These are phyloP conservation scores for Apium graveolens DNA, from an alignment of 129 eudicot genomes.

Conservation along the genomic window DNA sequence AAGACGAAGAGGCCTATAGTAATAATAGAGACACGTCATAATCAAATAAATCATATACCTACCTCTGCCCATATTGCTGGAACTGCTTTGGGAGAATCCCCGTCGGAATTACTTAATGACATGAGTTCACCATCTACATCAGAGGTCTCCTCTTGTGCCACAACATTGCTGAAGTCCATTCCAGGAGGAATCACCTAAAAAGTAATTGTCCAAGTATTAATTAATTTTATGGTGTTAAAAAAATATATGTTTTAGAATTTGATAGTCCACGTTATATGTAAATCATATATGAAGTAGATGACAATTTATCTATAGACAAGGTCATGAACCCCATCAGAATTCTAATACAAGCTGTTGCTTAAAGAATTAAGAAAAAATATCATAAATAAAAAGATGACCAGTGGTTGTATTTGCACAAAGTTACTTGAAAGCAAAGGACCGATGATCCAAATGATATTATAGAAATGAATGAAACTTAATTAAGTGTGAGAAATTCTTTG, in stretches of 20 bases:
- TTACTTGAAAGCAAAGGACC: background rate
- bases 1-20: constrained; percentile 1
- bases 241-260: background rate
- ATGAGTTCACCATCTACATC: constrained; percentile 57
- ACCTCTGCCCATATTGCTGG: constrained; percentile 87
- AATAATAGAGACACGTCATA: background rate
- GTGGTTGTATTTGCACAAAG: background rate
- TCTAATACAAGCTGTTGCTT: background rate
- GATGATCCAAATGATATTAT: background rate
- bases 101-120: constrained; percentile 43
- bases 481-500: background rate
- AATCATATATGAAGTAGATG: background rate
- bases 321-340: background rate
- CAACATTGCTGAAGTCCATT: constrained; percentile 90
- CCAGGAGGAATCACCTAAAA: constrained; percentile 93
- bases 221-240: background rate
- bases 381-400: background rate
- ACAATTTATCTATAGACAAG: background rate
- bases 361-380: background rate
- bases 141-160: constrained; percentile 45
- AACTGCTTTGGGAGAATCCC: constrained; percentile 62
- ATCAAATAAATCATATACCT: constrained; percentile 17
- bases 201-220: background rate
- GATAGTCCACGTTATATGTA: background rate
- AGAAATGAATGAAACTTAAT: background rate